Base-by-base conservation (phyloP, 441 rosid species). In the Jatropha podagrica region DNA sequence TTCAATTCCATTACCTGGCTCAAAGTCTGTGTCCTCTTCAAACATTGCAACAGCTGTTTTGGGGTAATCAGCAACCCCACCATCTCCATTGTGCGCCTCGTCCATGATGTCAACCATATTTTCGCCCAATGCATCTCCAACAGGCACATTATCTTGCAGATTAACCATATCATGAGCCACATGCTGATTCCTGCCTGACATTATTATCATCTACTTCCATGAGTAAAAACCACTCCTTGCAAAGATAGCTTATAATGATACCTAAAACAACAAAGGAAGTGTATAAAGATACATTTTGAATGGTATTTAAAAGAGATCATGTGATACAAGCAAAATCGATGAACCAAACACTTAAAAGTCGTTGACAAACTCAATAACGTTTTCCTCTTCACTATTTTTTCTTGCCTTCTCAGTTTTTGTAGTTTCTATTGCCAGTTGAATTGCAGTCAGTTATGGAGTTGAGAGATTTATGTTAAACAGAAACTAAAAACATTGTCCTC, bases 1-100 rank as follows among this genome's bases (percentile, higher is more conserved):
- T 63, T 92, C 97, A 88, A 92, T 89, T 61, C 96, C 96, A 26
- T 79, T 80, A 15, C 87, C 88, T 3, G 96, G 96, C 62, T 92
- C 97, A 40, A 89, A 86, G 58, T 83, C 88, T 48, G 80, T 68
- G 56, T 81, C 89, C 37, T 85, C 94, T 26, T 82, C 86, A 68
- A 86, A 88, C 72, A 83, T 66, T 76, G 79, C 62, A 46, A 81
- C 81, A 64, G 82, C 82, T 68, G 76, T 65, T 67, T 79, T 83
- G 41, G 81, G 79, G 37, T 86, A 81, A 76, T 74, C 83, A 78
- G 70, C 68, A 59, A 67, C 76, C 68, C 77, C 86, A 69, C 68
- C 69, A 69, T 82, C 90, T 71, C 82, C 73, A 72, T 73, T 75
- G 58, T 77, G 84, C 4, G 84, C 71, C 38, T 72, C 86, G 78